Base-by-base conservation (phyloP, 768 basidiomycete species). In the Mycena epipterygia region DNA sequence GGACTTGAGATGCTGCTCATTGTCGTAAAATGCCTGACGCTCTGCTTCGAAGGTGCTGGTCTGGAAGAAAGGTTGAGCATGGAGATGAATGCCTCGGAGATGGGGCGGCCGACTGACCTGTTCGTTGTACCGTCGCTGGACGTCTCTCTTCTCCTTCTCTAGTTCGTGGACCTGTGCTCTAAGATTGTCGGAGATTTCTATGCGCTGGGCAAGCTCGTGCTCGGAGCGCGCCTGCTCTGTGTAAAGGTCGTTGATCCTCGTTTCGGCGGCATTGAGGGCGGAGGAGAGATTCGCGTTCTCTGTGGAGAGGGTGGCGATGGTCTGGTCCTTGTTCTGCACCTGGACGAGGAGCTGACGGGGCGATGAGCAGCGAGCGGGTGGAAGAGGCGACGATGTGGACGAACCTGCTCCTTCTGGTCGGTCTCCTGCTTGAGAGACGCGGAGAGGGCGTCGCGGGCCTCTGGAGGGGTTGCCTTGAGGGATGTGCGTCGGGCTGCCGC, bases 1-100 rank as follows among this genome's bases (percentile, higher is more conserved):
- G 51, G 93, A 93, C 81, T 95, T 96, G 73, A 96, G 90, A 80
- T 96, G 95, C 78, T 96, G 93, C 76, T 97, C 95, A 76, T 95
- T 95, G 81, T 97, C 95, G 77, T 95, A 95, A 80, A 96, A 94
- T 19, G 95, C 88, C 79, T 96, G 95, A 37, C 96, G 92, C 81
- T 97, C 96, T 11, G 94, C 93, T 77, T 97, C 96, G 77, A 96
- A 97, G 4, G 93, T 93, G 21, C 89, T 84, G n/a, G 91, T 91
- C 95, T 97, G 76, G 30, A 65, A 74, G 56, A 58, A 62, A 51
- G 65, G 67, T 67, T 72, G 66, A 72, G 71, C 66, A 72, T 71
- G 56, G 23, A 48, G 30, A n/a, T 8, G 12, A 29, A 48, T 8
- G 46, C 62, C 66, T 39, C 53, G 25, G 67, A 66, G 52, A 63